These are phyloP conservation scores for Leptographium procerum DNA, from an alignment of 2,329 filamentous ascomycete species.

Conservation along the genomic window DNA sequence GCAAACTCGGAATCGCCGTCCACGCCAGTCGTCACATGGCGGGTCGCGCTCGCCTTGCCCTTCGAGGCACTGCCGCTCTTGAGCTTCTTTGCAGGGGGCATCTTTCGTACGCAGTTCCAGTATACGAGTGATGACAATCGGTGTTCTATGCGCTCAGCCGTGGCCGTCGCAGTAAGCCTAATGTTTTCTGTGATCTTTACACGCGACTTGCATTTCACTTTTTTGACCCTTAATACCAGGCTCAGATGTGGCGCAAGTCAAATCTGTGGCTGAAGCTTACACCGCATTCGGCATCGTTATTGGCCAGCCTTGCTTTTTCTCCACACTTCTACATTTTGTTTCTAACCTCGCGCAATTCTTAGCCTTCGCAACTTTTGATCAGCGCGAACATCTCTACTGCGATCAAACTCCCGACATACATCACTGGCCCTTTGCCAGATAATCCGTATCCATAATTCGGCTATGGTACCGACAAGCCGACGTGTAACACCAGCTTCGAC, in stretches of 20 bases:
- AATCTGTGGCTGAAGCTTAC: slow-evolving; percentile 4
- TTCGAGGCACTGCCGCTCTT: slow-evolving; percentile 37
- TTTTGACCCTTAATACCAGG: background rate
- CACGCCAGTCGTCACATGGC: slow-evolving; percentile 41
- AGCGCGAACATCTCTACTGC: background rate
- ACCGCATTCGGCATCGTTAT: background rate
- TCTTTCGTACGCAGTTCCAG: slow-evolving; percentile 16
- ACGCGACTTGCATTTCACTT: background rate
- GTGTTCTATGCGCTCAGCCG: background rate
- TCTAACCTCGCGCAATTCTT: background rate
- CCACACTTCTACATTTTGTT: background rate
- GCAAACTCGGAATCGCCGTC: slow-evolving; percentile 63
- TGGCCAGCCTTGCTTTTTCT: slow-evolving; percentile 10
- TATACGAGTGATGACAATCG: background rate
- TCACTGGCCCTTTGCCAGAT: no score
- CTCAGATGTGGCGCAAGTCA: background rate
- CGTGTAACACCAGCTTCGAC: background rate
- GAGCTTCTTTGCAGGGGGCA: slow-evolving; percentile 50
- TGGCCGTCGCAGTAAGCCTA: background rate
- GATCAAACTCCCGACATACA: background rate
- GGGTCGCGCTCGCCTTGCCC: slow-evolving; percentile 19
- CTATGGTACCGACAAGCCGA: background rate
- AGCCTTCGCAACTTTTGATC: background rate
- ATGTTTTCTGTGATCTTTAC: background rate
- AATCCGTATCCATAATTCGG: background rate